Evolutionary conservation across 2,329 filamentous ascomycete species (phyloP).

Genomic region (Keithomyces neogunnii): DNA sequence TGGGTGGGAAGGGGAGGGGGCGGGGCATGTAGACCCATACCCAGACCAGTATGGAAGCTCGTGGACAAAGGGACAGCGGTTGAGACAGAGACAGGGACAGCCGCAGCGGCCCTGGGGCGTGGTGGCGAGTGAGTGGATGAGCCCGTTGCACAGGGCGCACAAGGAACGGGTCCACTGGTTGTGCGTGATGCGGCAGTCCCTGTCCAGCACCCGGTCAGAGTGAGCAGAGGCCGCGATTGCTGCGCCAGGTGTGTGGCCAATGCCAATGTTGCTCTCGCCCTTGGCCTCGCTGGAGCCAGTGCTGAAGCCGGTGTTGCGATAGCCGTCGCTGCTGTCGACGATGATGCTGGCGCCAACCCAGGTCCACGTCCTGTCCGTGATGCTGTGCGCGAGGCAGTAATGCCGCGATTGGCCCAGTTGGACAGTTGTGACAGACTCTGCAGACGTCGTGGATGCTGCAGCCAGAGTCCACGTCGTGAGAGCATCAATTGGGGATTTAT

Average conservation of each 20-base stretch:
- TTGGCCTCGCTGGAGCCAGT: not conserved
- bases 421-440: slow-evolving; percentile 4
- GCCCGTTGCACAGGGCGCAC: not conserved
- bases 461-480: not conserved
- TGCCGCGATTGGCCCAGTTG: slow-evolving; percentile 9
- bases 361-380: not conserved
- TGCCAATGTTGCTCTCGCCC: not conserved
- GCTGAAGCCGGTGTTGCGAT: not conserved
- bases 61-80: not conserved
- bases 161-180: too few relatives aligned
- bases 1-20: slow-evolving; percentile 24
- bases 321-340: not conserved
- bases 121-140: not conserved
- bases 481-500: slow-evolving; percentile 5
- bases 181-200: not conserved
- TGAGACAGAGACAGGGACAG: not conserved
- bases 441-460: slow-evolving; percentile 8
- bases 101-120: not conserved
- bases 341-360: not conserved
- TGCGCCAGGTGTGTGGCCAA: not conserved
- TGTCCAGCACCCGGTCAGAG: not conserved
- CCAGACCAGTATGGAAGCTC: slow-evolving; percentile 1
- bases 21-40: slow-evolving; percentile 25
- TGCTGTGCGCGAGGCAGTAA: slow-evolving; percentile 1
- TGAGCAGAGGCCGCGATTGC: not conserved